Evolutionary conservation across 352 stramenopile genomes (phyloP), one percentile per base, ranked within the genome.

Genomic region (Globisporangium paroecandrum): DNA sequence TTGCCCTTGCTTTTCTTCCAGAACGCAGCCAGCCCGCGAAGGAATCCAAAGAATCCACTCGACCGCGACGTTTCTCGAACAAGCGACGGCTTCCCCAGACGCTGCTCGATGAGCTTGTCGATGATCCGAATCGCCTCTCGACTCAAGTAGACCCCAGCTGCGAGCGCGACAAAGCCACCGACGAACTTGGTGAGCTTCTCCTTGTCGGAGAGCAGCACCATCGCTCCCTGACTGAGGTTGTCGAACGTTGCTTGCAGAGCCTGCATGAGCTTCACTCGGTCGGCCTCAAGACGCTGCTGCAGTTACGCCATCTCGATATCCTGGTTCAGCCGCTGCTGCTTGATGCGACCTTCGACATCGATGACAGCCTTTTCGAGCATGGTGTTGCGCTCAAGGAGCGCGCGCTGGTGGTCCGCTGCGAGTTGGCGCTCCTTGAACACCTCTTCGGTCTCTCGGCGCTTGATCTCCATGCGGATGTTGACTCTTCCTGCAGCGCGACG

Each of bases 301-400:
- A 92, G 69, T 58, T 90, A 81, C 3, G 73, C 77, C 76, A 87
- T 88, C 57, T 90, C 82, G 60, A 92, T 92, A 57, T 90, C 84
- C 49, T 88, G 77, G 58, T 92, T 91, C 41, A 79, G 36, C 3
- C 84, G 81, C 64, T 93, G 81, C 65, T 93, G 84, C 43, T 74
- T 76, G 65, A 92, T 92, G 1, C 84, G 74, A 0, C 81, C 82
- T 51, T 90, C 81, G 13, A 89, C 77, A 58, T 90, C 79, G 43
- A 93, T 85, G 9, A 69, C 71, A 1, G 82, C 82, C 57, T 89
- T 89, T 49, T 85, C 75, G 0, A 90, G 61, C 46, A 78, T 87
- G 55, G 82, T 87, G 65, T 90, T 90, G 34, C 68, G 77, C 59
- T 90, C 82, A 7, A 90, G 62, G 25, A 80, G 66, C 32, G 82